phyloP scores from a whole-genome alignment of 1,284 basidiomycete species.

The Irpex sp. region DNA sequence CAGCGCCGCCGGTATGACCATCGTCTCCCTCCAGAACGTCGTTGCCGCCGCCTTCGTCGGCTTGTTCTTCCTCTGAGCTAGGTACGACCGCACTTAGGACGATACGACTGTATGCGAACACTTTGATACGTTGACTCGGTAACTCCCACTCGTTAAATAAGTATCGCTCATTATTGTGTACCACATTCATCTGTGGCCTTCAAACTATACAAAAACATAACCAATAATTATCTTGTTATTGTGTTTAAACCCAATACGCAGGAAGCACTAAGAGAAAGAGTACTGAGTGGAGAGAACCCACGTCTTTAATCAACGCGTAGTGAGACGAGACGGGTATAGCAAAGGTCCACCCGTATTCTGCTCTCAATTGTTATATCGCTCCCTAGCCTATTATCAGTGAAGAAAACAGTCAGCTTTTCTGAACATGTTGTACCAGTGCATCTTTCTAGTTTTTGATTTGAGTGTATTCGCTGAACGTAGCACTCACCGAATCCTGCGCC shows the following conservation, averaged over 20 bases:
- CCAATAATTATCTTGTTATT: not conserved
- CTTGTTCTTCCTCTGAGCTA: conserved; percentile 8
- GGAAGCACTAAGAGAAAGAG: not conserved
- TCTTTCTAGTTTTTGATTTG: not conserved
- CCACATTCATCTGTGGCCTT: not conserved
- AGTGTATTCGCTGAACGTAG: not conserved
- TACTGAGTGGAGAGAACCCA: not conserved
- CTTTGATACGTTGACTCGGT: not conserved
- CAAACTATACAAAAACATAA: not conserved
- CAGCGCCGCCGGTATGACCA: conserved; percentile 5
- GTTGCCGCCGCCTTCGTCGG: conserved; percentile 9
- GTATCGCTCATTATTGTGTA: conserved; percentile 5
- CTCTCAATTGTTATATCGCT: conserved; percentile 15
- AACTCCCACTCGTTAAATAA: conserved; percentile 1
- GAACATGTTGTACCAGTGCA: not conserved
- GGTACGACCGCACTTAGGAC: not conserved
- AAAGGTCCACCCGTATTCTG: not conserved
- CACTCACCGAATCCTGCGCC: conserved; percentile 58
- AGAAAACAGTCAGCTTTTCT: conserved; percentile 5
- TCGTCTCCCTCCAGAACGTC: conserved; percentile 8
- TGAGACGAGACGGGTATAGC: not conserved
- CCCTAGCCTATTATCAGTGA: conserved; percentile 13
- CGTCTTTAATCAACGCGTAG: not conserved
- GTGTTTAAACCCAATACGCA: not conserved
- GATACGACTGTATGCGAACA: not conserved